Conservation (phyloP, 176 grass and related monocot species). For the Areca catechu region DNA sequence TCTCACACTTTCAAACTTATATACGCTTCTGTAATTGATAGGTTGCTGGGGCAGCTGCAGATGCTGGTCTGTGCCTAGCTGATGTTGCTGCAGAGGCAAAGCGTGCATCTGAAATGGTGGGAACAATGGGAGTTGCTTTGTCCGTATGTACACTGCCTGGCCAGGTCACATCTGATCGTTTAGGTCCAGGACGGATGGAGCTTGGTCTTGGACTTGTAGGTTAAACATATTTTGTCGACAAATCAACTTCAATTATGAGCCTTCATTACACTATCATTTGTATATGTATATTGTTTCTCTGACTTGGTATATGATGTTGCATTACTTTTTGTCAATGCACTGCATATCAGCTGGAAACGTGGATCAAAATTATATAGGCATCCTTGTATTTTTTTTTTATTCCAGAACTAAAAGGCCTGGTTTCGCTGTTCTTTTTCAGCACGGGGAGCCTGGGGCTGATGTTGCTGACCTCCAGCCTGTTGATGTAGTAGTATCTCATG, state of each 20-base stretch:
- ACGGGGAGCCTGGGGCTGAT: slow-evolving; percentile 95
- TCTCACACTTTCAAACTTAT: slow-evolving; percentile 7
- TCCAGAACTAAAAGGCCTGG: slow-evolving; percentile 3
- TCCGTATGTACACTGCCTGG: slow-evolving; percentile 98
- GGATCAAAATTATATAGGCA: too few relatives aligned
- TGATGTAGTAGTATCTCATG: slow-evolving; percentile 86
- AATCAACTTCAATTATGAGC: too few relatives aligned
- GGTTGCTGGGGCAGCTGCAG: slow-evolving; percentile 97
- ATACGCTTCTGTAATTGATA: slow-evolving; percentile 26
- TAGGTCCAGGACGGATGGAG: slow-evolving; percentile 88
- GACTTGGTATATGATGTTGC: too few relatives aligned
- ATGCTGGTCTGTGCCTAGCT: slow-evolving; percentile 80
- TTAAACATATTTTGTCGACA: background rate
- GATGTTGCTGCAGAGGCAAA: slow-evolving; percentile 95
- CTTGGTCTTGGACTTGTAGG: slow-evolving; percentile 99
- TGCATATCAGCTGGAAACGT: too few relatives aligned
- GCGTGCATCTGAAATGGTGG: slow-evolving; percentile 74
- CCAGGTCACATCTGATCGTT: slow-evolving; percentile 82
- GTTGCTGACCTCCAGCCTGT: slow-evolving; percentile 77
- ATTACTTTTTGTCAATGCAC: too few relatives aligned
- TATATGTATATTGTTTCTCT: too few relatives aligned
- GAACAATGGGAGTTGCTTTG: slow-evolving; percentile 96
- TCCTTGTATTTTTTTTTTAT: background rate
- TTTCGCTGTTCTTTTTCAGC: slow-evolving; percentile 40
- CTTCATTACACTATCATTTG: too few relatives aligned